Conservation (phyloP, 371 early-diverging fungal genomes). For the Hamiltosporidium tvaerminnensis region DNA sequence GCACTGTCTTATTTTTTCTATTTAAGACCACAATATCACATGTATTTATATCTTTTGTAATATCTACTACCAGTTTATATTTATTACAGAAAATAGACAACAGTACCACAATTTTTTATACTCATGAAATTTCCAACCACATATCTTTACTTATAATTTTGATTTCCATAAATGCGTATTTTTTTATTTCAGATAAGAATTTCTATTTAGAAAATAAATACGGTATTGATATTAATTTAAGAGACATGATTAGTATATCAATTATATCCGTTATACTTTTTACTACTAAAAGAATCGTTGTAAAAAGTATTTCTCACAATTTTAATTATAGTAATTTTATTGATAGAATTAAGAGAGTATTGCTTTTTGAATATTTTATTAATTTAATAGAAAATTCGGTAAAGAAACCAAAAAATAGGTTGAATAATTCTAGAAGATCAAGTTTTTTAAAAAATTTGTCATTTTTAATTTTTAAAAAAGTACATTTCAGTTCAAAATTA, state of each 20-base stretch:
- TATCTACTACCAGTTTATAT: no score
- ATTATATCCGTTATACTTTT: neutral
- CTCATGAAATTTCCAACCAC: no score
- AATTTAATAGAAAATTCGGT: neutral
- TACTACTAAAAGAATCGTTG: neutral
- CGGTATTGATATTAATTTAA: neutral
- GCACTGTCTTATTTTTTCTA: no score
- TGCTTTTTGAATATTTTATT: neutral
- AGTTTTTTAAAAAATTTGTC: neutral
- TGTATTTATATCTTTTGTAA: no score
- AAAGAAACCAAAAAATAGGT: neutral
- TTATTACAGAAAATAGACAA: no score
- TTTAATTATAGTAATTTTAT: neutral
- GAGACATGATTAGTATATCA: neutral
- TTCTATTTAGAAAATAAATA: neutral
- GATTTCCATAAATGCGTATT: neutral
- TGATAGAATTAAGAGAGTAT: neutral
- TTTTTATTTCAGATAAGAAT: neutral
- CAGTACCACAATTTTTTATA: no score
- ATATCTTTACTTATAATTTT: no score
- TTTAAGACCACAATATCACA: no score
- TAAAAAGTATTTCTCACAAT: neutral
- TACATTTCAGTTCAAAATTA: neutral
- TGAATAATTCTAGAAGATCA: neutral
- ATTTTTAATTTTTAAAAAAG: neutral